Base-by-base conservation (phyloP, 164 flowering plant genomes). In the Dillenia turbinata region DNA sequence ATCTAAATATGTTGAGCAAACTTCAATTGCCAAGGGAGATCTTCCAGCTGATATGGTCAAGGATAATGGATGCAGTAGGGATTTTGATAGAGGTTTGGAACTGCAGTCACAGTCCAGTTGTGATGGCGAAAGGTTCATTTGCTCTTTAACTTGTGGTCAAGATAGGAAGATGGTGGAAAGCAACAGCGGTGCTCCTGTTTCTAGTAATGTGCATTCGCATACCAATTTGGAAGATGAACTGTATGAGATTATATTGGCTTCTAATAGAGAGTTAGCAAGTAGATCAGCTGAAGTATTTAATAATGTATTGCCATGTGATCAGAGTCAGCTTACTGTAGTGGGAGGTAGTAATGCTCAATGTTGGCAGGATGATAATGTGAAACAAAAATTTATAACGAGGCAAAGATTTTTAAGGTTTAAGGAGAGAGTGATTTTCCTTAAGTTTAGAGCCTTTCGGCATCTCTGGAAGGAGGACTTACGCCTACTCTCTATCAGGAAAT, bases 401-500 rank as follows among this genome's bases (percentile, higher is more conserved):
- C 82, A 81, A 73, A 73, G 66, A 44, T 70, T 64, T 62, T 68
- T 77, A 56, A 82, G 66, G 61, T 88, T 88, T 59, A 90, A 87
- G 80, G 97, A 92, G 74, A 81, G 74, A 63, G 86, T 77, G 14
- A 67, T 92, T 40, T 52, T 83, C 40, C 79, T 95, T 12, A 92
- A 92, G 70, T 92, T 73, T 74, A 81, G 81, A 76, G 82, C 83
- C 11, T 73, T 81, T 61, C 89, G 75, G 54, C 83, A 86, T 60
- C 54, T 83, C 40, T 95, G 98, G 97, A 88, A 81, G 73, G 94
- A 90, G 61, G 95, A 89, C 63, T 22, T 81, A 83, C 84, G 80
- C 0, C 55, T 81, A 64, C 85, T 81, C 68, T 84, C 92, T 51
- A 12, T 83, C 7, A 76, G 78, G 77, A 95, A 81, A 66, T 62